A percentile compares a stretch with the other conserved stretches of the same genome.
phyloP scores from a whole-genome alignment of 2,329 filamentous ascomycete species.

The Truncatella angustata region DNA sequence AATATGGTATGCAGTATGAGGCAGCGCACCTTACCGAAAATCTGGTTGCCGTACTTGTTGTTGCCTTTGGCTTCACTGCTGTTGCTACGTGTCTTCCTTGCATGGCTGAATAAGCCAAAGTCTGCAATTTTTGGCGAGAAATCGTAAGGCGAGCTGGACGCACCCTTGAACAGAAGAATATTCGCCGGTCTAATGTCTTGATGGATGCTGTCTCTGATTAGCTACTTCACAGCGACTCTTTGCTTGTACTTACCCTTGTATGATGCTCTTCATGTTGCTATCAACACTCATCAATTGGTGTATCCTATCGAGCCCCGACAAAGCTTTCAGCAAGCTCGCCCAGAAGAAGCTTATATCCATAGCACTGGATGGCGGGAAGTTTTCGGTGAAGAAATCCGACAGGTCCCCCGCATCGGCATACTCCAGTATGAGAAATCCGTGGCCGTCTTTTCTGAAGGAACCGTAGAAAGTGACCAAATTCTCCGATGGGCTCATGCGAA shows the following conservation, averaged over 20 bases:
- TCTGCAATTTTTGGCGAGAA: constrained; percentile 19
- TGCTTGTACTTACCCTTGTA: constrained; percentile 13
- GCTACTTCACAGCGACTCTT: not conserved
- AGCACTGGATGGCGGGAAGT: constrained; percentile 4
- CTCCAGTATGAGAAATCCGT: constrained; percentile 16
- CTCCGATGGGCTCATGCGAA: constrained; percentile 7
- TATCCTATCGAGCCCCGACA: constrained; percentile 11
- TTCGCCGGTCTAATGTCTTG: constrained; percentile 20
- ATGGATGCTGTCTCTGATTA: constrained; percentile 13
- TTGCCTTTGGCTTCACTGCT: not conserved
- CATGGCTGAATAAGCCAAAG: constrained; percentile 12
- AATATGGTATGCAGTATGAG: constrained; percentile 6
- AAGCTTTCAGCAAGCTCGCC: constrained; percentile 13
- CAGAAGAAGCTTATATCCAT: constrained; percentile 10
- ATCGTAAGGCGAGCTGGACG: constrained; percentile 15
- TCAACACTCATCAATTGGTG: constrained; percentile 11
- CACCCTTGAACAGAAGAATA: constrained; percentile 14
- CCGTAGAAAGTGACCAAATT: constrained; percentile 18
- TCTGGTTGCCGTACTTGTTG: constrained; percentile 1
- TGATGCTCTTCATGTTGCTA: constrained; percentile 2
- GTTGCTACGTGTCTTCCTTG: not conserved
- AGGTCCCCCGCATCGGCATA: constrained; percentile 16
- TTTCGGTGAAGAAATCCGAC: constrained; percentile 10
- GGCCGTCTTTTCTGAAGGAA: constrained; percentile 14
- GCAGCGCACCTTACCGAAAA: constrained; percentile 6